These are phyloP conservation scores for Aschersonia sp. DNA, from an alignment of 2,329 filamentous ascomycete genomes.

Conservation along the genomic window DNA sequence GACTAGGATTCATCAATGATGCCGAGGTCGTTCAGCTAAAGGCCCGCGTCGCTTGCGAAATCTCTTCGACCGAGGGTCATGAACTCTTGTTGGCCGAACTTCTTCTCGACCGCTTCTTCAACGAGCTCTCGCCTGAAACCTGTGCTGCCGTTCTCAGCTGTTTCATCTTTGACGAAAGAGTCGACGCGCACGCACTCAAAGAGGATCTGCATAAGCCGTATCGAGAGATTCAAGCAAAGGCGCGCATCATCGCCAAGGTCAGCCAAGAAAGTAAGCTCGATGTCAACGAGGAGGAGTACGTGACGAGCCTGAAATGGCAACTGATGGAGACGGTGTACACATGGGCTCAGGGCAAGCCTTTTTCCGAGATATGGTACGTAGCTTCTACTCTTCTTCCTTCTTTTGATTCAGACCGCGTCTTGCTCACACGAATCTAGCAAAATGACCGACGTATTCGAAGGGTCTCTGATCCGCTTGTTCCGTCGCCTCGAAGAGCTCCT, in stretches of 20 bases:
- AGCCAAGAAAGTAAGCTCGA: constrained; percentile 88
- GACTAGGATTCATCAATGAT: constrained; percentile 91
- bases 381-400: not conserved
- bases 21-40: constrained; percentile 92
- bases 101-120: constrained; percentile 96
- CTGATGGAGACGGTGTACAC: constrained; percentile 92
- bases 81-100: constrained; percentile 88
- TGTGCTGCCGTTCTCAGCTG: constrained; percentile 77
- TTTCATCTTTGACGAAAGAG: constrained; percentile 97
- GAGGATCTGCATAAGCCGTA: constrained; percentile 80
- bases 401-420: not conserved
- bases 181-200: constrained; percentile 60
- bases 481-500: constrained; percentile 87
- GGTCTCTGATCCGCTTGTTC: constrained; percentile 90
- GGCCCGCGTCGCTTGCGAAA: constrained; percentile 93
- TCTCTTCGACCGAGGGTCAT: constrained; percentile 80
- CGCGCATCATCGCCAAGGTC: constrained; percentile 79
- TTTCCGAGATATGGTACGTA: constrained; percentile 87
- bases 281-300: constrained; percentile 90
- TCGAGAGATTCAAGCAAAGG: constrained; percentile 75
- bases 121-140: constrained; percentile 78
- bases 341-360: constrained; percentile 83
- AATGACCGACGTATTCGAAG: constrained; percentile 98
- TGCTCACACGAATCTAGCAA: constrained; percentile 42
- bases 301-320: constrained; percentile 80